A percentile compares a stretch with the other conserved stretches of the same genome.
These are phyloP conservation scores for Colletotrichum magnum DNA, from an alignment of 2,329 filamentous ascomycete genomes.

Conservation along the genomic window DNA sequence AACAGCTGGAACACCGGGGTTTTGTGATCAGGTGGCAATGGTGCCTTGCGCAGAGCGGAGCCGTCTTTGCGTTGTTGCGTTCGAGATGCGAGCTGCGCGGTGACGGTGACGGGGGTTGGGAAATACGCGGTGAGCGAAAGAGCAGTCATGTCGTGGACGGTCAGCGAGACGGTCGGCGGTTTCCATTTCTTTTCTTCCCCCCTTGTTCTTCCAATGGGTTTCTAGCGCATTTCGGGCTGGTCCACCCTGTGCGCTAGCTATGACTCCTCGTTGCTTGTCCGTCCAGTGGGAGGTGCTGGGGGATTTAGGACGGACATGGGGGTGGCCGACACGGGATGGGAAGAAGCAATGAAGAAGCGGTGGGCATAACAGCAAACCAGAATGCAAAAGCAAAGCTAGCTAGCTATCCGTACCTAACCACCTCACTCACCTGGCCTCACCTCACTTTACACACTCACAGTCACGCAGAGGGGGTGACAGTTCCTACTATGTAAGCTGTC, in stretches of 20 bases:
- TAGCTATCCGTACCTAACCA: neutral
- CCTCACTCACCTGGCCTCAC: constrained; percentile 10
- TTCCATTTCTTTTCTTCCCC: constrained; percentile 25
- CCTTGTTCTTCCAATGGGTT: constrained; percentile 20
- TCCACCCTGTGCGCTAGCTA: constrained; percentile 17
- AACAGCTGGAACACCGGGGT: constrained; percentile 18
- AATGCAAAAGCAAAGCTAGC: constrained; percentile 35
- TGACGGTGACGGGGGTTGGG: constrained; percentile 39
- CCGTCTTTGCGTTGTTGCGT: neutral
- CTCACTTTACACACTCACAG: neutral
- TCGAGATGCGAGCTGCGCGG: constrained; percentile 21
- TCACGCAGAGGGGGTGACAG: constrained; percentile 3
- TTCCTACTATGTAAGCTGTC: too few relatives aligned
- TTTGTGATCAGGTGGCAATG: constrained; percentile 33
- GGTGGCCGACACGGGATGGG: constrained; percentile 3
- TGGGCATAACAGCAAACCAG: constrained; percentile 31
- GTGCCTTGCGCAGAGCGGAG: constrained; percentile 36
- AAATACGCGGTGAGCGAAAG: constrained; percentile 38
- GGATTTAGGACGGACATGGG: constrained; percentile 16
- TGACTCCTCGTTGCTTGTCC: constrained; percentile 22
- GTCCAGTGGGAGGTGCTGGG: constrained; percentile 14
- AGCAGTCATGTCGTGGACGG: constrained; percentile 9
- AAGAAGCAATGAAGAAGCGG: constrained; percentile 40
- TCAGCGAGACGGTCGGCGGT: constrained; percentile 23
- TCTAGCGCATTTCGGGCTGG: constrained; percentile 20